Base-by-base conservation (phyloP, 805 yeast species). In the Hanseniaspora taiwanica region DNA sequence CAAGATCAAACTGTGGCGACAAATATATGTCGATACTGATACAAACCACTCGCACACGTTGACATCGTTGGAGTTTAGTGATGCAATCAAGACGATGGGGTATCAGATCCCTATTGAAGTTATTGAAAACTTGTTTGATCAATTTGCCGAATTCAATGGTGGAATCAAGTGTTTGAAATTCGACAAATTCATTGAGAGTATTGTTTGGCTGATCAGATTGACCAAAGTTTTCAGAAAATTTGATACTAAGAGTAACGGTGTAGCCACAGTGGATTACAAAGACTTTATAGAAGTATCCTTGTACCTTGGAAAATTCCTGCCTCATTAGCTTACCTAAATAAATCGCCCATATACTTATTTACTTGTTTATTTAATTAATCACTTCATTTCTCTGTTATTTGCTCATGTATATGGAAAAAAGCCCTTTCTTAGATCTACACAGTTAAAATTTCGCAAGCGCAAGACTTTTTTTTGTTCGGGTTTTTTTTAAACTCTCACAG, bases 101-200 rank as follows among this genome's bases (percentile, higher is more conserved):
- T 59, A 59, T 38, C 38, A 55, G 39, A 48, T 59, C 21, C 63
- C 64, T 3, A 53, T 54, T 35, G 63, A 56, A 38, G 53, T 54
- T 2, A 49, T 56, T 36, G 63, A 58, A 37, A 56, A 55, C 25
- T 41, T 59, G n/a, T 59, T 59, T 42, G 64, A 58, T 36, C 60
- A 55, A 31, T 58, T 54, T 47, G 53, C 60, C 1, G 62, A 58
- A 34, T 56, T 54, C 27, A 46, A 52, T 18, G 54, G 55, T 32
- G 51, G 52, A 17, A 46, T 47, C 23, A 58, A 58, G 39, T 66
- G 61, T 43, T 54, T 84, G 58, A 76, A 81, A 44, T 84, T 84
- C 56, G 94, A 84, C 55, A 69, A 75, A 56, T 84, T 84, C 59
- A 85, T 84, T 20, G 94, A 84, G 54, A 69, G 82, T 40, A 67